Percentiles rank a stretch among this genome's conserved stretches.
phyloP scores from a whole-genome alignment of 73 alveolate species.

The Stentor coeruleus region DNA sequence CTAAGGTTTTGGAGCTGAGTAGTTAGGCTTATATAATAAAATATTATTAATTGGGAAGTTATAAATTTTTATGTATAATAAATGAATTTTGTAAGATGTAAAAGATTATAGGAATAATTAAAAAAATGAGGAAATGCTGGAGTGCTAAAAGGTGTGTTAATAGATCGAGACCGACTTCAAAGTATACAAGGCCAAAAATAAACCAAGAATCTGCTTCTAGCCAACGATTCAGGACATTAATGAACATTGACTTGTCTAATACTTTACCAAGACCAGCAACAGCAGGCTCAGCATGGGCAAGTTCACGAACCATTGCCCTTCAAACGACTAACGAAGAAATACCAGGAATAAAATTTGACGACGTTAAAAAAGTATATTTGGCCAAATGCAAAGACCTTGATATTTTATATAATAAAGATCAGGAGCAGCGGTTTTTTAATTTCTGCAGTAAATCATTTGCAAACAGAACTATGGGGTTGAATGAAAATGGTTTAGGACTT shows the following conservation, averaged over 20 bases:
- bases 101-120: too few species aligned
- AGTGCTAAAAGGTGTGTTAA: neutral
- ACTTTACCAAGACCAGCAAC: neutral
- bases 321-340: constrained; percentile 8
- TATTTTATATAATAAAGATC: neutral
- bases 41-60: too few species aligned
- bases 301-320: neutral
- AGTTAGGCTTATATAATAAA: too few species aligned
- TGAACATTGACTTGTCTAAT: neutral
- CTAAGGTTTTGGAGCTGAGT: too few species aligned
- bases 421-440: constrained; percentile 19
- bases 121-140: neutral
- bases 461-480: constrained; percentile 6
- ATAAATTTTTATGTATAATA: too few species aligned
- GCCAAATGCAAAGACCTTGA: constrained; percentile 27
- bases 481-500: constrained; percentile 28
- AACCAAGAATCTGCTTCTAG: neutral
- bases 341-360: neutral
- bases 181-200: neutral
- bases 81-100: too few species aligned
- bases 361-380: constrained; percentile 1
- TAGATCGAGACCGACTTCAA: neutral
- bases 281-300: neutral
- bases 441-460: constrained; percentile 8
- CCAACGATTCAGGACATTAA: neutral